Base-by-base conservation (phyloP, 2,329 filamentous ascomycete species). In the Coniochaeta pulveracea region DNA sequence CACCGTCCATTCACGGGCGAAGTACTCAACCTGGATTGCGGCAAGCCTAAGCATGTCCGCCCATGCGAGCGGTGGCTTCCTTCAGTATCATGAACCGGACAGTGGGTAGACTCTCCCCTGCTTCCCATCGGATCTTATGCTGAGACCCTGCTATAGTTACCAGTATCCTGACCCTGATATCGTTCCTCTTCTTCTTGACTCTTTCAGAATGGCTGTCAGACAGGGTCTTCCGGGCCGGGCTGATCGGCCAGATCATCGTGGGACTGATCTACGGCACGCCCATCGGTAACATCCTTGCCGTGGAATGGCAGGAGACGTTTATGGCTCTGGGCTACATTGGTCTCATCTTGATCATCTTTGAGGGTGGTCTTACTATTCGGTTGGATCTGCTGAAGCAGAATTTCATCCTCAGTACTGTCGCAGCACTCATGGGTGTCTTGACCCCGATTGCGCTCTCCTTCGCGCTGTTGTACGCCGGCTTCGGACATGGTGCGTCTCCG, bases 331-430 rank as follows among this genome's bases (percentile, higher is more conserved):
- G 64, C 14, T 67, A 67, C 42, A 47, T 67, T 12, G 63, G 64
- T 2, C 44, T 66, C 27, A 60, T 68, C 28, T 44, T 68, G 24
- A 64, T 68, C 36, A 66, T 67, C 25, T 66, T 67, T 36, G 60
- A 67, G 49, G 64, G 63, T n/a, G 63, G 63, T 1, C 48, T 68
- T 11, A 55, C 57, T 8, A 52, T 63, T 19, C 58, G 61, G 1
- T 43, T 66, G 3, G 63, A 66, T 40, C 50, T 66, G 2, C 49
- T 67, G 8, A 57, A 57, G 42, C 50, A 56, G 19, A 66, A 66
- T 36, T 55, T 66, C 26, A 11, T 55, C 3, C 47, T 64, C 19
- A 63, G 58, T 38, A 43, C 57, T 16, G 26, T 57, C 3, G 60
- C 53, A 3, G 64, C 63, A 3, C 47, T 57, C 2, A 54, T 61